Conservation (phyloP, 495 filamentous ascomycete species). For the Neurospora hispaniola region DNA sequence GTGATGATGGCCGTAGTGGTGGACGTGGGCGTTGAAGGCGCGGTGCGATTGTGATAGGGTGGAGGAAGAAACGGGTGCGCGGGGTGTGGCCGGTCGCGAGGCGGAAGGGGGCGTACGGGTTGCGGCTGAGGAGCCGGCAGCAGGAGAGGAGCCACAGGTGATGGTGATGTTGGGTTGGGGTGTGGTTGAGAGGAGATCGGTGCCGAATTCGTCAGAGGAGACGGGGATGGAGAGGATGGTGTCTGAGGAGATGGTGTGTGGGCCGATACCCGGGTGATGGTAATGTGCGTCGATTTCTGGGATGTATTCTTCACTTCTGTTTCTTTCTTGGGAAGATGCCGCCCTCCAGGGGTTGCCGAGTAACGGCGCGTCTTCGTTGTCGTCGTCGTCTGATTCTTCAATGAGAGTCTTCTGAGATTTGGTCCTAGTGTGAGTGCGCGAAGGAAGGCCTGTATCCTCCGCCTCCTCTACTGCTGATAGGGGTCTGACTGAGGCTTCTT, state of each 20-base stretch:
- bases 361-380: slow-evolving; percentile 17
- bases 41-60: slow-evolving; percentile 1
- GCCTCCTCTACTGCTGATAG: slow-evolving; percentile 9
- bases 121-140: slow-evolving; percentile 2
- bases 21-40: slow-evolving; percentile 19
- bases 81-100: slow-evolving; percentile 23
- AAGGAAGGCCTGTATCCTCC: slow-evolving; percentile 10
- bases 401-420: slow-evolving; percentile 4
- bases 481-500: slow-evolving; percentile 15
- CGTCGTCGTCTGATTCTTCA: slow-evolving; percentile 8
- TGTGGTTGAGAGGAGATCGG: slow-evolving; percentile 9
- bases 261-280: slow-evolving; percentile 19
- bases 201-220: slow-evolving; percentile 16
- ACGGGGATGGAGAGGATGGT: slow-evolving; percentile 21
- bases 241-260: slow-evolving; percentile 28
- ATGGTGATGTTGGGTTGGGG: slow-evolving; percentile 7
- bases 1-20: slow-evolving; percentile 20
- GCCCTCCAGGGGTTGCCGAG: slow-evolving; percentile 26
- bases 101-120: slow-evolving; percentile 1
- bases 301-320: background rate
- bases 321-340: slow-evolving; percentile 2
- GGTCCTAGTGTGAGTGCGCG: slow-evolving; percentile 5
- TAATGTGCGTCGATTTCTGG: background rate
- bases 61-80: slow-evolving; percentile 7
- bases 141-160: background rate